A percentile compares a stretch with the other conserved stretches of the same genome.
Evolutionary conservation across 2,329 filamentous ascomycete genomes (phyloP).

Genomic region (Monosporascus sp.): DNA sequence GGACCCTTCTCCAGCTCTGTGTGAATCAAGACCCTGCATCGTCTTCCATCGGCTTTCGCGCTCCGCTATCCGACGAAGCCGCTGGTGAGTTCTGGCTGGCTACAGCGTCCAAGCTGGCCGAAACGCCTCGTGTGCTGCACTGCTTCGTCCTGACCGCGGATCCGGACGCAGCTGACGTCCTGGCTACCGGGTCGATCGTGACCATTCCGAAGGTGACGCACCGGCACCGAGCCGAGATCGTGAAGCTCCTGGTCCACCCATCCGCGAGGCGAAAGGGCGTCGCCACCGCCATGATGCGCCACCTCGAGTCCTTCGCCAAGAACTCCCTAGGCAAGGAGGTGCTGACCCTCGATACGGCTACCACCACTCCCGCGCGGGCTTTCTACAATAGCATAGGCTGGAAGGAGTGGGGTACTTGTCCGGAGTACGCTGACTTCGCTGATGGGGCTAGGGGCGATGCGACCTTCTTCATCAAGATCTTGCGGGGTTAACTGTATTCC

Average conservation of each 20-base stretch:
- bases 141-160: constrained; percentile 11
- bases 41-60: constrained; percentile 25
- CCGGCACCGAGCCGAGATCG: constrained; percentile 19
- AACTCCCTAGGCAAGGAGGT: constrained; percentile 12
- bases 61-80: constrained; percentile 18
- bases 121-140: constrained; percentile 1
- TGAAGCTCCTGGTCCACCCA: constrained; percentile 22
- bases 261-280: constrained; percentile 14
- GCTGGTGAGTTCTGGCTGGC: constrained; percentile 16
- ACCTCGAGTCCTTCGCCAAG: constrained; percentile 15
- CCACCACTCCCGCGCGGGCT: constrained; percentile 16
- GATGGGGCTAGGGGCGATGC: too few relatives aligned
- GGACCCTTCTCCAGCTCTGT: constrained; percentile 17
- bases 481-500: too few relatives aligned
- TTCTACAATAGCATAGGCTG: constrained; percentile 21
- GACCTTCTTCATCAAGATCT: too few relatives aligned
- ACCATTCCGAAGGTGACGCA: constrained; percentile 21
- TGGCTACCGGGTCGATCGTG: constrained; percentile 17
- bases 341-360: constrained; percentile 22
- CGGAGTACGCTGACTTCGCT: neutral
- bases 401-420: constrained; percentile 25
- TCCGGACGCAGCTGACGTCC: constrained; percentile 3
- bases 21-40: constrained; percentile 21
- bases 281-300: constrained; percentile 16
- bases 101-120: too few relatives aligned